Base-by-base conservation (phyloP, 1,284 basidiomycete genomes). In the Neolentinus lepideus region DNA sequence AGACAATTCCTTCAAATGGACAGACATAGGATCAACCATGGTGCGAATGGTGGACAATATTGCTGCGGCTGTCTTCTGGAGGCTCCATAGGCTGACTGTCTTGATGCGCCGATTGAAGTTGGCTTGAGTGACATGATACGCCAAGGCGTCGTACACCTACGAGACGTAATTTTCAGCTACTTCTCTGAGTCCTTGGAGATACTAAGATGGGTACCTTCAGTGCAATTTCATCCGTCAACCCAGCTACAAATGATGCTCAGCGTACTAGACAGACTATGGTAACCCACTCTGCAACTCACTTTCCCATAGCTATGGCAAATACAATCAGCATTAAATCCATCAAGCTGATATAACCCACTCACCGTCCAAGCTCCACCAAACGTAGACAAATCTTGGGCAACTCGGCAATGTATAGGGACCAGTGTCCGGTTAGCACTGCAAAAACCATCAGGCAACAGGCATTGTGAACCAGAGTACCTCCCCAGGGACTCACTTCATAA, bases 311-410 rank as follows among this genome's bases (percentile, higher is more conserved):
- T 90, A 21, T 25, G 24, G 22, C 59, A 11, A 57, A 60, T 60
- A 62, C 19, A 16, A 43, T 43, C 59, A 64, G 52, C 52, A 65
- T 53, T 58, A 67, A 57, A 35, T 48, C 43, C 19, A 53, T 52
- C 54, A 31, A n/a, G 31, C 33, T 46, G 51, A 35, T 45, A 27
- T 22, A 6, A 57, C 29, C n/a, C 3, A 76, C 88, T 68, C 67
- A 92, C 90, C 53, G 90, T 95, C 92, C 91, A 95, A 33, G 90
- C 80, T 3, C 92, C 92, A 67, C 94, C 89, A 65, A 94, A 95
- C 57, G 94, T 88, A 53, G 69, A 74, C 55, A 95, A 71, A 59
- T 89, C 81, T 63, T 93, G 88, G 25, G 88, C 82, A 2, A 96
- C 85, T 56, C 86, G 81, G 67, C 92, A 96, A 60, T 88, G 90